Evolutionary conservation across 306 rosid species (phyloP), one percentile per base, ranked within the genome.

Genomic region (Potentilla sterilis): DNA sequence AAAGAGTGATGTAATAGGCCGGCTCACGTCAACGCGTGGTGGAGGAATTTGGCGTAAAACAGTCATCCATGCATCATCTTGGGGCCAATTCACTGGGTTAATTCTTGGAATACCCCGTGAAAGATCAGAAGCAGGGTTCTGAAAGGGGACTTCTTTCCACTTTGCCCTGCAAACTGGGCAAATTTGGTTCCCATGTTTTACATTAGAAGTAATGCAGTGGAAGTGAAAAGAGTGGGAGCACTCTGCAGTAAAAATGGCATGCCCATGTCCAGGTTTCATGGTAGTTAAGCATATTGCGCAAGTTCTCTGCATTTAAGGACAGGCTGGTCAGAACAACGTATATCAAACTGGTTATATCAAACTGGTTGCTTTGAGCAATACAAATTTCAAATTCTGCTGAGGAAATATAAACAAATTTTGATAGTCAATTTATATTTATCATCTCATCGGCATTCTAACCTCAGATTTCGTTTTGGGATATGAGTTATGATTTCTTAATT

Each of bases 211-310:
- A 78, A 96, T 92, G 80, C 98, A 96, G 9, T 92, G 96, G 80
- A 96, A 96, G 61, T 96, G 99, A 82, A 96, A 96, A 62, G 99
- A 81, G 70, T 96, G 99, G 72, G 99, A 88, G 75, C 99, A 95
- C 75, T 92, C 99, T 77, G 97, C 99, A 64, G 98, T 95, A 71
- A 96, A 96, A 82, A 96, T 90, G 84, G 99, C 99, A 59, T 88
- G 91, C 28, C 99, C 93, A 41, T 85, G 85, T 67, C 99, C 99
- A 34, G 96, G 68, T 82, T 87, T 90, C 91, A 92, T 80, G 81
- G 87, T 61, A 51, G 76, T 81, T 73, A 96, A 85, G 86, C 98
- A 96, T 83, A 96, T 96, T 82, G 99, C 96, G 54, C 99, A 96
- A 58, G 83, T 82, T 40, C 80, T 87, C 98, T 96, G 89, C 71